phyloP scores from a whole-genome alignment of 768 basidiomycete species.

The Sporobolomyces pararoseus region DNA sequence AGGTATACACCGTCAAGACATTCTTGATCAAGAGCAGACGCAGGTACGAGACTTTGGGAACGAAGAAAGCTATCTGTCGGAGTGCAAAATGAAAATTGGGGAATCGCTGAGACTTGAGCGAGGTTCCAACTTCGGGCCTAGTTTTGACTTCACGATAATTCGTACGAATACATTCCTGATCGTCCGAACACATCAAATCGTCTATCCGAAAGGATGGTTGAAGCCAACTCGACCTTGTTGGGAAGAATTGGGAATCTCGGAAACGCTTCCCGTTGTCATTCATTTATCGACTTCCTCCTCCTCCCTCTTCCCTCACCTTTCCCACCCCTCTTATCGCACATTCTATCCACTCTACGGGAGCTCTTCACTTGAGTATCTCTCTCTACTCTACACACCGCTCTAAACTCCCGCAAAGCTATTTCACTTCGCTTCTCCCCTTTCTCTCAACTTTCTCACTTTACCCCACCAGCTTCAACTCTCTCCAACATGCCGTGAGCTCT shows the following conservation, averaged over 20 bases:
- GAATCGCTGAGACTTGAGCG: not conserved
- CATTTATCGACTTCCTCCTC: no score
- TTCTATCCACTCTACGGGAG: slow-evolving; percentile 1
- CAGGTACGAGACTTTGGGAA: no score
- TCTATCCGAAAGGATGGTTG: not conserved
- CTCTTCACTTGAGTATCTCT: not conserved
- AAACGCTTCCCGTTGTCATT: no score
- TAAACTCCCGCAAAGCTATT: not conserved
- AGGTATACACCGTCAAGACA: no score
- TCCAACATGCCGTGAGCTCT: slow-evolving; percentile 16
- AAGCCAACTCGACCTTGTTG: not conserved
- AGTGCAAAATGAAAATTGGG: no score
- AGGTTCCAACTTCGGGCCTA: not conserved
- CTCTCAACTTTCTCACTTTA: slow-evolving; percentile 5
- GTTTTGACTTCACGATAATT: not conserved
- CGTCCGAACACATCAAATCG: no score
- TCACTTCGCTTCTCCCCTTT: not conserved
- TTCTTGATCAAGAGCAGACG: no score
- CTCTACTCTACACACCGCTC: not conserved
- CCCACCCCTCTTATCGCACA: not conserved
- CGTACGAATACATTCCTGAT: not conserved
- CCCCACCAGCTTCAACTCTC: slow-evolving; percentile 5
- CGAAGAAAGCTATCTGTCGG: no score
- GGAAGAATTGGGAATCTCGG: no score
- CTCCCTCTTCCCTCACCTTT: no score